Conservation (phyloP, 2,329 filamentous ascomycete species). For the Colletotrichum sp. region DNA sequence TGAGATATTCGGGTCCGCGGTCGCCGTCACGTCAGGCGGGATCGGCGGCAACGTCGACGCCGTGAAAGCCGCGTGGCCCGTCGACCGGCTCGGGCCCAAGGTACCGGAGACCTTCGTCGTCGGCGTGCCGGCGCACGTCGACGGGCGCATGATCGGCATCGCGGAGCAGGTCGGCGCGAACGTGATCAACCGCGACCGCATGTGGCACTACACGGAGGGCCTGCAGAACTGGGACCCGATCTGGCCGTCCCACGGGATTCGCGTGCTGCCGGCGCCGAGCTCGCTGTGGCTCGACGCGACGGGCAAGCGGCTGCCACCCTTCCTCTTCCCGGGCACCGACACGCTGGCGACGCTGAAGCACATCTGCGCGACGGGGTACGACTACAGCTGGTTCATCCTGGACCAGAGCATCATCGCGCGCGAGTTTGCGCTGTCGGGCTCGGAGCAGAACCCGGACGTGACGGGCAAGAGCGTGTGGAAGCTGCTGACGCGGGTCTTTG, state of each 20-base stretch:
- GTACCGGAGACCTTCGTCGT: constrained; percentile 62
- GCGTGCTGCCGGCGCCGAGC: constrained; percentile 64
- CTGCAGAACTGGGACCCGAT: constrained; percentile 67
- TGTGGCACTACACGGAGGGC: constrained; percentile 73
- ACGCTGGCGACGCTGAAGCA: constrained; percentile 63
- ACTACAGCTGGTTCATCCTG: constrained; percentile 69
- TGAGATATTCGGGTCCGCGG: constrained; percentile 56
- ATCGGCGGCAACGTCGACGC: constrained; percentile 68
- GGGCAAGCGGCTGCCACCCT: constrained; percentile 61
- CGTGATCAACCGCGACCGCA: constrained; percentile 65
- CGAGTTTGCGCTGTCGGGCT: constrained; percentile 67
- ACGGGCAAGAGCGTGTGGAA: constrained; percentile 62
- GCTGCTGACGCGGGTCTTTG: constrained; percentile 55
- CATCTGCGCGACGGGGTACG: constrained; percentile 65
- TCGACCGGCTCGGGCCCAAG: constrained; percentile 60
- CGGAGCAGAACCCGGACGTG: constrained; percentile 67
- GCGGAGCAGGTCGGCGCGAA: constrained; percentile 56
- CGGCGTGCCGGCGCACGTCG: constrained; percentile 68
- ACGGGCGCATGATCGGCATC: constrained; percentile 67
- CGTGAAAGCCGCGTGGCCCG: constrained; percentile 63
- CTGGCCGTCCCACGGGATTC: constrained; percentile 66
- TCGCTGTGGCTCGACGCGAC: constrained; percentile 68
- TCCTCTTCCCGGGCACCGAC: constrained; percentile 62
- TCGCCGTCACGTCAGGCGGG: constrained; percentile 62
- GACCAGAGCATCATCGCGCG: constrained; percentile 63